A percentile compares a stretch with the other conserved stretches of the same genome.
Conservation (phyloP, 768 basidiomycete genomes). For the Termitomyces sp. region DNA sequence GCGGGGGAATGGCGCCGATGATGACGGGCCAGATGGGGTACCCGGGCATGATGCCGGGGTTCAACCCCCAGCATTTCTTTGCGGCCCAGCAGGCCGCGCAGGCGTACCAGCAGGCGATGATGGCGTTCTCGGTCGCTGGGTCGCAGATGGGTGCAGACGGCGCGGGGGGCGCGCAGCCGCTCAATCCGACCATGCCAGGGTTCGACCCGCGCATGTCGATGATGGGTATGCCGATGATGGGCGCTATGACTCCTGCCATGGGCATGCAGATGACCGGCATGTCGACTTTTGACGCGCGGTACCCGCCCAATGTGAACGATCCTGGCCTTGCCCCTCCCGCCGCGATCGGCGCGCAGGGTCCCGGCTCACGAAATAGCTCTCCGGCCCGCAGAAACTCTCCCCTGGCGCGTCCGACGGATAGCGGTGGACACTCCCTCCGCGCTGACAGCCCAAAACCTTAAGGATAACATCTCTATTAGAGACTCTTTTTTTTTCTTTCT, state of each 20-base stretch:
- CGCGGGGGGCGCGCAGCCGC: constrained; percentile 31
- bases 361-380: constrained; percentile 45
- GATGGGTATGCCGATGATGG: constrained; percentile 68
- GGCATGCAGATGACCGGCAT: constrained; percentile 61
- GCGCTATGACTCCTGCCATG: constrained; percentile 26
- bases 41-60: constrained; percentile 54
- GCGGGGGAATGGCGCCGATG: constrained; percentile 38
- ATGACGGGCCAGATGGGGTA: constrained; percentile 44
- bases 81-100: constrained; percentile 83
- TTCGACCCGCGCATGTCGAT: constrained; percentile 81
- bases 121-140: constrained; percentile 72
- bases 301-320: constrained; percentile 35
- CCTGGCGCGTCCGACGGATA: constrained; percentile 27
- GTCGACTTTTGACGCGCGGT: constrained; percentile 54
- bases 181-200: constrained; percentile 52
- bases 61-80: constrained; percentile 76
- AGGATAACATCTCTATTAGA: constrained; percentile 3
- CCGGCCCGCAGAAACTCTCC: constrained; percentile 52
- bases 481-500: constrained; percentile 3
- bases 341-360: constrained; percentile 24
- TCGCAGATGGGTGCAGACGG: constrained; percentile 51
- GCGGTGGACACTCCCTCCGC: constrained; percentile 22
- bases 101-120: constrained; percentile 88
- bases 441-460: constrained; percentile 30
- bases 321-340: constrained; percentile 31